Conservation (phyloP, 2,329 filamentous ascomycete species). For the Hymenoscyphus fraxineus region DNA sequence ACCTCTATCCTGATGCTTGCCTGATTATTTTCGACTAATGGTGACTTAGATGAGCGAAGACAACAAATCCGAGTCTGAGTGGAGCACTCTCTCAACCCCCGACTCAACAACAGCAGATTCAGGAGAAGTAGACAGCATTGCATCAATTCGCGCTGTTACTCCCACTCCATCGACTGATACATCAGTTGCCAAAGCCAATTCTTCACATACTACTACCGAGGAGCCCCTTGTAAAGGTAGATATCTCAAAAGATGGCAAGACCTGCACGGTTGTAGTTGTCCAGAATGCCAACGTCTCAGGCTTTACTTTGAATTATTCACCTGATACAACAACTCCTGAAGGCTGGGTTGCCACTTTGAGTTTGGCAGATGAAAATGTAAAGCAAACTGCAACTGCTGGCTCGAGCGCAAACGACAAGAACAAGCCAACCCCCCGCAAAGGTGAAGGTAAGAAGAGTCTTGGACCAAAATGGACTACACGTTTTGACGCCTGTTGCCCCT, state of each 20-base stretch:
- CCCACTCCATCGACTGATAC: not conserved
- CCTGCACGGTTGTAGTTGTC: not conserved
- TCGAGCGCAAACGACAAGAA: not conserved
- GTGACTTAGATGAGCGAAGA: not conserved
- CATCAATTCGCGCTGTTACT: not conserved
- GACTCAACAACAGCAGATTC: not conserved
- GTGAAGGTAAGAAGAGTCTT: not conserved
- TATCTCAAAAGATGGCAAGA: not conserved
- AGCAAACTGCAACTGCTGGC: not conserved
- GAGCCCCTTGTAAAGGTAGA: not conserved
- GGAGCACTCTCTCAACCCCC: not conserved
- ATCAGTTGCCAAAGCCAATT: not conserved
- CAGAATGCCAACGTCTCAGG: not conserved
- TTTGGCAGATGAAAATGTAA: not conserved
- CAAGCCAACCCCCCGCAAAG: not conserved
- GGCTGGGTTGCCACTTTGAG: not conserved
- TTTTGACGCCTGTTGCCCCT: not conserved
- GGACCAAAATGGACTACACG: not conserved
- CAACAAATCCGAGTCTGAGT: not conserved
- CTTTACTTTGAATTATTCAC: not conserved
- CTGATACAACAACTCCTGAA: not conserved
- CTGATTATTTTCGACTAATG: not conserved
- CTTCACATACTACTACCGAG: not conserved
- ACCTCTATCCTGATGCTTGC: not conserved
- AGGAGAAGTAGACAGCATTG: not conserved